Evolutionary conservation across 768 basidiomycete species (phyloP).

Genomic region (Auricularia cornea): DNA sequence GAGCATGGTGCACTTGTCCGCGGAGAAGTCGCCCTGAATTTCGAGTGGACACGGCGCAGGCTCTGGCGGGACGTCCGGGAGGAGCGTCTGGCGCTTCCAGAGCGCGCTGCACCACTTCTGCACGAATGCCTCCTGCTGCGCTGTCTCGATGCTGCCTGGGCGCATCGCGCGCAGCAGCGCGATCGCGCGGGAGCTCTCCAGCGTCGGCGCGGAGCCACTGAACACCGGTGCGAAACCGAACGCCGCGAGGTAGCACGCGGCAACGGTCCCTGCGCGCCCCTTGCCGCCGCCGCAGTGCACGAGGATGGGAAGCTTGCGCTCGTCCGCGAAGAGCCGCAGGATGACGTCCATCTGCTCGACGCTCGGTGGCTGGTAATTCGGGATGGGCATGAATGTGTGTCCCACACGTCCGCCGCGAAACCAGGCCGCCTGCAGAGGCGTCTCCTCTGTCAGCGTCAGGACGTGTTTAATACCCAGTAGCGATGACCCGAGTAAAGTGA

Average conservation of each 20-base stretch:
- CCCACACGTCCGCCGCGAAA: slow-evolving; percentile 33
- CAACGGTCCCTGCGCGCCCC: slow-evolving; percentile 53
- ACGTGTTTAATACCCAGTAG: slow-evolving; percentile 49
- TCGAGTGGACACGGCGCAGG: slow-evolving; percentile 39
- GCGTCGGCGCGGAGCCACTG: slow-evolving; percentile 31
- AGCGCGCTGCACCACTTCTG: slow-evolving; percentile 49
- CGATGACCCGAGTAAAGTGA: slow-evolving; percentile 35
- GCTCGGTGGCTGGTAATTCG: slow-evolving; percentile 45
- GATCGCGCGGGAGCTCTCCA: slow-evolving; percentile 43
- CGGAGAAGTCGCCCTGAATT: slow-evolving; percentile 28
- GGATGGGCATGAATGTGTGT: slow-evolving; percentile 49
- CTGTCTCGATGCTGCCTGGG: slow-evolving; percentile 50
- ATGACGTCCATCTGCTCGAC: slow-evolving; percentile 55
- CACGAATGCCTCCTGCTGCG: slow-evolving; percentile 49
- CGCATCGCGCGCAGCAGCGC: slow-evolving; percentile 38
- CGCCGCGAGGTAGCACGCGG: slow-evolving; percentile 51
- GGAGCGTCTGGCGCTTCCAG: slow-evolving; percentile 48
- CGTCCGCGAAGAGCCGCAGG: slow-evolving; percentile 37
- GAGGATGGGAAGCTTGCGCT: slow-evolving; percentile 39
- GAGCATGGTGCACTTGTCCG: slow-evolving; percentile 35
- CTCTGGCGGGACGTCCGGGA: slow-evolving; percentile 43
- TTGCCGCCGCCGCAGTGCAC: slow-evolving; percentile 59
- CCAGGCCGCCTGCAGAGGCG: slow-evolving; percentile 40
- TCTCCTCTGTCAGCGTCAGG: slow-evolving; percentile 51
- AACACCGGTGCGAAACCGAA: slow-evolving; percentile 35